Evolutionary conservation across 148 eudicot species (phyloP).

Genomic region (Vaccinium vitisidaea): DNA sequence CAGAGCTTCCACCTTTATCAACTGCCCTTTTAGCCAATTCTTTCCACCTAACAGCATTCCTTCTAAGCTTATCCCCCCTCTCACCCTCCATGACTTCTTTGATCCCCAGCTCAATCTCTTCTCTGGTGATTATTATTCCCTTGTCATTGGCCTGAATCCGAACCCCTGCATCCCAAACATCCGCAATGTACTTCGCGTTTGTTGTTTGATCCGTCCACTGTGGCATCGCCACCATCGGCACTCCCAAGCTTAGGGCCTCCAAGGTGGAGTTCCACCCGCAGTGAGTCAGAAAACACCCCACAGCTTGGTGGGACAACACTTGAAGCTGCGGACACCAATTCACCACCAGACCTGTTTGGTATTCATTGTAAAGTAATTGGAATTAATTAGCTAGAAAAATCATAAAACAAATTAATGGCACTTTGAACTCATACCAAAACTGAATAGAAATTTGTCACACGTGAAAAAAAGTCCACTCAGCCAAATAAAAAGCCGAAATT

Average conservation of each 20-base stretch:
- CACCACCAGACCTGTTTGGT: conserved; percentile 8
- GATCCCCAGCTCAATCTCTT: conserved; percentile 29
- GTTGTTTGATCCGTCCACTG: conserved; percentile 50
- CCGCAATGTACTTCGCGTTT: conserved; percentile 43
- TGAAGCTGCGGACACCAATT: conserved; percentile 21
- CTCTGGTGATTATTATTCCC: conserved; percentile 30
- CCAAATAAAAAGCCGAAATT: too few relatives aligned
- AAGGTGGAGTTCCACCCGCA: conserved; percentile 61
- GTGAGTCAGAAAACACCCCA: conserved; percentile 43
- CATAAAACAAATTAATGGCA: not conserved
- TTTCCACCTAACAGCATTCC: conserved; percentile 38
- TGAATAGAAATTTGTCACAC: too few relatives aligned
- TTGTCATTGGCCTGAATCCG: conserved; percentile 26
- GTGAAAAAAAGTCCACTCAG: too few relatives aligned
- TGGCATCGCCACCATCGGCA: conserved; percentile 49
- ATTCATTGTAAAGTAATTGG: not conserved
- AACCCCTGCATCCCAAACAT: conserved; percentile 43
- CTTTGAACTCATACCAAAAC: too few relatives aligned
- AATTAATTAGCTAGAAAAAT: not conserved
- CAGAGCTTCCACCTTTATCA: conserved; percentile 21
- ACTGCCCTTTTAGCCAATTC: conserved; percentile 20
- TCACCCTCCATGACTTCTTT: conserved; percentile 45
- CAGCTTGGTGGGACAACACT: conserved; percentile 7
- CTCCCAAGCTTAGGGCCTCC: conserved; percentile 52
- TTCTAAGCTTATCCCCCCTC: conserved; percentile 26